Evolutionary conservation across 2,329 filamentous ascomycete genomes (phyloP).

Genomic region (Colletotrichum brevisporum): DNA sequence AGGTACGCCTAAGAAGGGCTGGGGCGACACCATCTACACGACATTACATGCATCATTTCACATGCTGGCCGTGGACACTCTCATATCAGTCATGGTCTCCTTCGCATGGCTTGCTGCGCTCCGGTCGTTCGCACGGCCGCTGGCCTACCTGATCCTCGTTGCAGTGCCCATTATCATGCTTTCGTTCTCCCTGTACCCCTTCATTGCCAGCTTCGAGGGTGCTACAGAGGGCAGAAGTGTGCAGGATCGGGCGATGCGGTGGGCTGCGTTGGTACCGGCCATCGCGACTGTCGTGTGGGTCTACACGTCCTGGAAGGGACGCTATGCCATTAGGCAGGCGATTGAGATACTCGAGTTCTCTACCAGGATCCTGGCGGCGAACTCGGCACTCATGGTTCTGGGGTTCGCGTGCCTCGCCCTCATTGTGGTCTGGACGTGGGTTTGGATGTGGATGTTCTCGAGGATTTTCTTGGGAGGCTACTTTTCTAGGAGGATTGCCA

Average conservation of each 20-base stretch:
- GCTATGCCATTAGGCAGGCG: constrained; percentile 84
- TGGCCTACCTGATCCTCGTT: constrained; percentile 85
- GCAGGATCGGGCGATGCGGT: constrained; percentile 93
- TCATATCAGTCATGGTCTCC: constrained; percentile 90
- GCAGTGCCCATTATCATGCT: constrained; percentile 89
- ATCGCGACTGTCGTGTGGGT: constrained; percentile 83
- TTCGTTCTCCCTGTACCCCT: constrained; percentile 91
- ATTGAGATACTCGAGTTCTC: constrained; percentile 94
- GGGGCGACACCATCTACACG: constrained; percentile 95
- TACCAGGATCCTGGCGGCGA: constrained; percentile 87
- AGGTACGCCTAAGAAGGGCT: constrained; percentile 78
- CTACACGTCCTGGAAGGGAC: constrained; percentile 85
- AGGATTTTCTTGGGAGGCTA: constrained; percentile 95
- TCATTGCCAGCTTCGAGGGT: constrained; percentile 90
- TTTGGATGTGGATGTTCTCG: constrained; percentile 97
- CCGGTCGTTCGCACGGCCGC: constrained; percentile 86
- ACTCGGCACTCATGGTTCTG: constrained; percentile 85
- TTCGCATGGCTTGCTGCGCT: constrained; percentile 91
- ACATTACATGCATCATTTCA: constrained; percentile 89
- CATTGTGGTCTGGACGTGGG: constrained; percentile 92
- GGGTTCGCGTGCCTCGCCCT: constrained; percentile 82
- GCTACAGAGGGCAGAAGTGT: constrained; percentile 79
- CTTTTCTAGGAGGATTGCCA: constrained; percentile 72
- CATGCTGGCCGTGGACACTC: constrained; percentile 89
- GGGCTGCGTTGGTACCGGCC: constrained; percentile 83